Conservation (phyloP, 2,329 filamentous ascomycete genomes). For the Cytospora piceae region DNA sequence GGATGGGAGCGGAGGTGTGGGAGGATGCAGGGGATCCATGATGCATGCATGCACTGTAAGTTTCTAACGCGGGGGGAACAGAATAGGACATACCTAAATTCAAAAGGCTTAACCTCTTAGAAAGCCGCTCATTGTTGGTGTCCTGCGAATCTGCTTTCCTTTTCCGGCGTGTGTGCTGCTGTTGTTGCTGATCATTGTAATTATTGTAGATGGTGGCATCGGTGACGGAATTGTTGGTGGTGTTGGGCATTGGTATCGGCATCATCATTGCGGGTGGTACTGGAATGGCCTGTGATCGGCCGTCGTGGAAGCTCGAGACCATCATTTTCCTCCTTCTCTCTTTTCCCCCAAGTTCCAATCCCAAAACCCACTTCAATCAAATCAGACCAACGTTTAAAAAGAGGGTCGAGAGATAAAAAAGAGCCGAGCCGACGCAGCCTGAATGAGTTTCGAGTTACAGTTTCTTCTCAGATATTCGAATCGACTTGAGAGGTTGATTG, state of each 20-base stretch:
- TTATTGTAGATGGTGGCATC: slow-evolving; percentile 8
- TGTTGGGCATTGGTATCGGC: slow-evolving; percentile 28
- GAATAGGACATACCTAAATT: slow-evolving; percentile 69
- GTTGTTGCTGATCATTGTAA: slow-evolving; percentile 25
- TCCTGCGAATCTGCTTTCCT: slow-evolving; percentile 61
- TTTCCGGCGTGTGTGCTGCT: slow-evolving; percentile 48
- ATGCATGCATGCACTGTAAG: background rate
- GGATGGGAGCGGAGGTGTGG: background rate
- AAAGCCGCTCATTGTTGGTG: slow-evolving; percentile 71
- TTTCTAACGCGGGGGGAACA: slow-evolving; percentile 20
- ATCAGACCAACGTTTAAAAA: slow-evolving; percentile 1
- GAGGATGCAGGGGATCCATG: background rate
- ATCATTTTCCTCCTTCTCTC: slow-evolving; percentile 21
- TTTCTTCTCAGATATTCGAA: background rate
- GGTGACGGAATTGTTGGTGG: background rate
- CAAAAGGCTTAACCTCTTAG: slow-evolving; percentile 80
- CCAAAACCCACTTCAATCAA: slow-evolving; percentile 16
- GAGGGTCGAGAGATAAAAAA: slow-evolving; percentile 5
- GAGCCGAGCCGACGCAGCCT: slow-evolving; percentile 15
- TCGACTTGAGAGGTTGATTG: background rate
- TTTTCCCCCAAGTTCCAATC: background rate
- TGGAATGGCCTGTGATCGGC: slow-evolving; percentile 23
- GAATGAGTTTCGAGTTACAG: slow-evolving; percentile 15
- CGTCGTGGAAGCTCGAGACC: slow-evolving; percentile 24
- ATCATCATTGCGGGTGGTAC: slow-evolving; percentile 8